phyloP scores from a whole-genome alignment of 106 monocot species.

The Apostasia ramifera region DNA sequence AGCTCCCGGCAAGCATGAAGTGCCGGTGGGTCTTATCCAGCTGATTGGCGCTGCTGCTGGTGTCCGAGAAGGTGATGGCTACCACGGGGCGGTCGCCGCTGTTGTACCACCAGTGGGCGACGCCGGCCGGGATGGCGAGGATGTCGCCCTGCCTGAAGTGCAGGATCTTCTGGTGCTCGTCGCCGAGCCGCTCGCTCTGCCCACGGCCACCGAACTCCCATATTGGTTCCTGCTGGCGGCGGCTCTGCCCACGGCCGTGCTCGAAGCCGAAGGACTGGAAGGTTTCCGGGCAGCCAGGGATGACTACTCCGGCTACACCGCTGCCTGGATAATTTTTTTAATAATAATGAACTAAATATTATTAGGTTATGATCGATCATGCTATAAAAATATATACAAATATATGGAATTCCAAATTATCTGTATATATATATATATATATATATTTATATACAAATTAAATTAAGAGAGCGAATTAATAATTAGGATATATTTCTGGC shows the following conservation, averaged over 20 bases:
- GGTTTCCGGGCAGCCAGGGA: slow-evolving; percentile 39
- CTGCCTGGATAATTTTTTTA: slow-evolving; percentile 13
- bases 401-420: neutral
- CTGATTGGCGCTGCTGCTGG: slow-evolving; percentile 45
- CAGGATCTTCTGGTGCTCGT: slow-evolving; percentile 55
- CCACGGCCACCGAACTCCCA: too few relatives aligned
- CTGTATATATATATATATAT: neutral
- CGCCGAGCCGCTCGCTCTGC: slow-evolving; percentile 10
- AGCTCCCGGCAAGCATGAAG: slow-evolving; percentile 15
- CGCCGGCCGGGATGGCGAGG: slow-evolving; percentile 51
- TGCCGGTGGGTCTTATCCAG: slow-evolving; percentile 36
- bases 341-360: too few relatives aligned
- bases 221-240: too few relatives aligned
- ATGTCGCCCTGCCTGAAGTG: slow-evolving; percentile 45
- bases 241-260: neutral
- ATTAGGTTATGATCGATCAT: too few relatives aligned
- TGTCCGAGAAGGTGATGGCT: slow-evolving; percentile 33
- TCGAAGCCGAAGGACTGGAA: slow-evolving; percentile 15
- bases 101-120: slow-evolving; percentile 58
- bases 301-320: slow-evolving; percentile 12
- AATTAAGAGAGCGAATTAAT: neutral
- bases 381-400: neutral
- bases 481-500: neutral
- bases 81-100: slow-evolving; percentile 40
- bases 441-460: neutral